Evolutionary conservation across 1,284 basidiomycete species (phyloP).

Genomic region (Sporisorium scitamineum): DNA sequence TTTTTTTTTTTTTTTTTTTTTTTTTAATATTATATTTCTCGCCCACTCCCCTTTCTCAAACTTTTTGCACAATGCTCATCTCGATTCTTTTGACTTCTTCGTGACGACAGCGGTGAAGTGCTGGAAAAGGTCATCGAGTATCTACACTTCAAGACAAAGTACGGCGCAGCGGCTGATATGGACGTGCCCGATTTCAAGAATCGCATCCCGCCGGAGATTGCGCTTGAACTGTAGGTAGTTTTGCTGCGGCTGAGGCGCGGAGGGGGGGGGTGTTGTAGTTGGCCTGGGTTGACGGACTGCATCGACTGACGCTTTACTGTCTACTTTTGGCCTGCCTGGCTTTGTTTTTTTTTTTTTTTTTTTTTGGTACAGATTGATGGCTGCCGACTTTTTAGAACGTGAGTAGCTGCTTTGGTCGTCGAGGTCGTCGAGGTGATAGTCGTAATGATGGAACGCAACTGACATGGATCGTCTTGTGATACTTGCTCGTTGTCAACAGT

Average conservation of each 20-base stretch:
- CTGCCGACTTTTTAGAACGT: slow-evolving; percentile 64
- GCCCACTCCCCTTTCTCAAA: neutral
- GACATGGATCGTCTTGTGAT: neutral
- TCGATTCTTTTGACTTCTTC: neutral
- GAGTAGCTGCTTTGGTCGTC: slow-evolving; percentile 8
- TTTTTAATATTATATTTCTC: too few relatives aligned
- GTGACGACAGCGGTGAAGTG: slow-evolving; percentile 75
- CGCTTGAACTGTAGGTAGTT: slow-evolving; percentile 82
- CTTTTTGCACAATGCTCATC: neutral
- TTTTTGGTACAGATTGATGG: slow-evolving; percentile 52
- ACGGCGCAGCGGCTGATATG: slow-evolving; percentile 76
- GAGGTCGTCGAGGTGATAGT: neutral
- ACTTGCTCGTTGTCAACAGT: neutral
- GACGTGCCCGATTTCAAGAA: slow-evolving; percentile 83
- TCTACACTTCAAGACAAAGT: slow-evolving; percentile 80
- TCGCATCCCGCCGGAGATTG: slow-evolving; percentile 81
- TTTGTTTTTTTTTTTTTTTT: neutral
- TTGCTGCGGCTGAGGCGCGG: too few relatives aligned
- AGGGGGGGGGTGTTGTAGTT: neutral
- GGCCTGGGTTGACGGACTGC: neutral
- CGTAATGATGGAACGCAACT: neutral
- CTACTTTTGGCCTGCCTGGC: too few relatives aligned
- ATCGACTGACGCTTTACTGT: neutral
- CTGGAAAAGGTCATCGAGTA: slow-evolving; percentile 86
- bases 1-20: neutral